phyloP scores from a whole-genome alignment of 306 rosid species.

The Cercis canadensis region DNA sequence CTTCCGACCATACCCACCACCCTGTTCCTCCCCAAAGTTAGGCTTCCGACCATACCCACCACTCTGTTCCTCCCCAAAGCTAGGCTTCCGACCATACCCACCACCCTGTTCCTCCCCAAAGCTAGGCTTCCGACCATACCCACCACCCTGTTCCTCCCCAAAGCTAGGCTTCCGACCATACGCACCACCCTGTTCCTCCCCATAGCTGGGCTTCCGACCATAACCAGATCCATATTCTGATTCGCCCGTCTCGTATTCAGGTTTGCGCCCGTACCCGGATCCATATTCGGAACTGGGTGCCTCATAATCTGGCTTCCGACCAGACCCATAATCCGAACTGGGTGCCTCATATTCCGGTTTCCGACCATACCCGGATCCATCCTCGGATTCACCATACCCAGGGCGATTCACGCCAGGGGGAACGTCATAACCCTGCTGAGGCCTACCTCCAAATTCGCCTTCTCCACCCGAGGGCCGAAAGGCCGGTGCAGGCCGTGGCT shows the following conservation, averaged over 20 bases:
- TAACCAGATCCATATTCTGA: conserved; percentile 30
- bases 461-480: conserved; percentile 32
- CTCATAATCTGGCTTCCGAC: neutral
- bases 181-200: conserved; percentile 1
- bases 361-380: conserved; percentile 43
- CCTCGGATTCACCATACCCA: conserved; percentile 32
- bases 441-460: conserved; percentile 34
- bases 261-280: conserved; percentile 22
- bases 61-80: conserved; percentile 49
- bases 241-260: conserved; percentile 19
- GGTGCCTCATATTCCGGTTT: conserved; percentile 22
- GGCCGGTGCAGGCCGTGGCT: conserved; percentile 53
- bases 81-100: conserved; percentile 47
- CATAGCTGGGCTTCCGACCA: conserved; percentile 41
- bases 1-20: conserved; percentile 35
- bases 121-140: conserved; percentile 25
- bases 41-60: conserved; percentile 41
- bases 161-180: neutral
- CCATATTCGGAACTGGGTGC: conserved; percentile 4
- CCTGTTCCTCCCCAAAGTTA: too few species aligned
- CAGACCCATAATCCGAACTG: conserved; percentile 19
- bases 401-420: conserved; percentile 35
- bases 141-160: conserved; percentile 9
- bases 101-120: conserved; percentile 38
- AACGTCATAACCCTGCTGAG: conserved; percentile 38